Evolutionary conservation across 768 basidiomycete genomes (phyloP).

Genomic region (Punctularia strigosozonata): DNA sequence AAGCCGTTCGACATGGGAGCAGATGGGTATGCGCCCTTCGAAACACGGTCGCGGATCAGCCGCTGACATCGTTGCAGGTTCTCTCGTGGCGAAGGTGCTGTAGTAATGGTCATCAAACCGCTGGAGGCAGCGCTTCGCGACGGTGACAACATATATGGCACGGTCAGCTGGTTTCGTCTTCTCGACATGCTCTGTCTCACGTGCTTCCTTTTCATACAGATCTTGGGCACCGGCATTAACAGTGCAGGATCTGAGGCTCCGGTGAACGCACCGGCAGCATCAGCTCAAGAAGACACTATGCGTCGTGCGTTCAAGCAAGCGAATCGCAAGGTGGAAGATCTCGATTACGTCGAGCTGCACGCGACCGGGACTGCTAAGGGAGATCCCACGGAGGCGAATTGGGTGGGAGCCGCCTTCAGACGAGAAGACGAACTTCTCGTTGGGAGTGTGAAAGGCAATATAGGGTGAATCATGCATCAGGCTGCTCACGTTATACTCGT

Average conservation of each 20-base stretch:
- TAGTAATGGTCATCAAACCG: slow-evolving; percentile 22
- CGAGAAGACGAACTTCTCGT: slow-evolving; percentile 16
- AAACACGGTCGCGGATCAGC: slow-evolving; percentile 11
- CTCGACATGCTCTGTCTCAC: background rate
- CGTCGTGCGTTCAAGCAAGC: slow-evolving; percentile 20
- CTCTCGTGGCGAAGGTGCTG: slow-evolving; percentile 25
- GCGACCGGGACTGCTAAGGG: slow-evolving; percentile 15
- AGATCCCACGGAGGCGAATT: slow-evolving; percentile 14
- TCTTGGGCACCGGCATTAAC: slow-evolving; percentile 28
- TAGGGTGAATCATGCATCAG: slow-evolving; percentile 21
- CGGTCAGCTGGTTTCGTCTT: slow-evolving; percentile 25
- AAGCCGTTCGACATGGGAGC: slow-evolving; percentile 30
- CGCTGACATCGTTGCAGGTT: slow-evolving; percentile 20
- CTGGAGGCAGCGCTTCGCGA: slow-evolving; percentile 19
- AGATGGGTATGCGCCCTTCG: slow-evolving; percentile 23
- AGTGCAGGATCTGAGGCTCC: slow-evolving; percentile 24
- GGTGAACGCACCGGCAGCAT: slow-evolving; percentile 24
- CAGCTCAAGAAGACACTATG: slow-evolving; percentile 26
- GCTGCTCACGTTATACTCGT: background rate
- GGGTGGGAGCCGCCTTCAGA: slow-evolving; percentile 16
- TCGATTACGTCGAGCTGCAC: slow-evolving; percentile 15
- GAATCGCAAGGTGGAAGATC: slow-evolving; percentile 22
- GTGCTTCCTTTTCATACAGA: slow-evolving; percentile 13
- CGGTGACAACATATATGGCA: slow-evolving; percentile 18
- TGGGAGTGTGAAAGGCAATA: slow-evolving; percentile 33